Conservation (phyloP, 371 early-diverging fungal genomes). For the Rozella allomycis region DNA sequence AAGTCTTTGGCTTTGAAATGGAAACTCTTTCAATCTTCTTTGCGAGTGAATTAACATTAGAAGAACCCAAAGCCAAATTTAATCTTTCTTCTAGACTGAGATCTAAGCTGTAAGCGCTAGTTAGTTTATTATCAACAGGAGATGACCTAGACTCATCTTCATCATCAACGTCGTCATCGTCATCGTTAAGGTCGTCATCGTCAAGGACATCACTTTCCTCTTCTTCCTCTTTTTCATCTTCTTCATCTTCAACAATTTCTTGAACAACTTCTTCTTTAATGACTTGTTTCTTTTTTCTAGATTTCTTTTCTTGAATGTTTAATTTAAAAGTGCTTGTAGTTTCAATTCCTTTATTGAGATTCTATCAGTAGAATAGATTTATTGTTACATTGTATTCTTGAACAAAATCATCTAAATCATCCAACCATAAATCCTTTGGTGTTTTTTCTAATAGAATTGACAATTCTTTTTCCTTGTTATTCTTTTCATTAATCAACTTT, state of each 20-base stretch:
- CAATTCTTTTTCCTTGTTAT: slow-evolving; percentile 44
- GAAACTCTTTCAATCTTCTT: too few relatives aligned
- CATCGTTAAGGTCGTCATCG: slow-evolving; percentile 7
- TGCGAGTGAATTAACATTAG: too few relatives aligned
- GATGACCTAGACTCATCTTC: too few relatives aligned
- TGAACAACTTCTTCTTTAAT: slow-evolving; percentile 4
- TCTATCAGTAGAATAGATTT: not conserved
- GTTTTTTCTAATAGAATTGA: slow-evolving; percentile 40
- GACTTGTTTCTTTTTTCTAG: slow-evolving; percentile 1
- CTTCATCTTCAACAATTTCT: slow-evolving; percentile 3
- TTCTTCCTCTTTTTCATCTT: slow-evolving; percentile 2
- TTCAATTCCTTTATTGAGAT: not conserved
- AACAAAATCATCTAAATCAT: slow-evolving; percentile 49
- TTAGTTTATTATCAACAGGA: too few relatives aligned
- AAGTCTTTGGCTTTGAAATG: too few relatives aligned
- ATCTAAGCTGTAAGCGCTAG: too few relatives aligned
- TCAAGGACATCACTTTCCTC: slow-evolving; percentile 3
- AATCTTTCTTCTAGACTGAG: too few relatives aligned
- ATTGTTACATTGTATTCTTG: not conserved
- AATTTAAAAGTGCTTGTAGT: not conserved
- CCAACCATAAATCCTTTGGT: slow-evolving; percentile 68
- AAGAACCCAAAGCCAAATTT: too few relatives aligned
- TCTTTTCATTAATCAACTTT: slow-evolving; percentile 48
- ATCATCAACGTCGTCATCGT: slow-evolving; percentile 7
- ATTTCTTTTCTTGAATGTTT: slow-evolving; percentile 1